Percentiles rank a stretch among this genome's conserved stretches.
phyloP scores from a whole-genome alignment of 352 stramenopile species.

The Pythium grandisporangium region DNA sequence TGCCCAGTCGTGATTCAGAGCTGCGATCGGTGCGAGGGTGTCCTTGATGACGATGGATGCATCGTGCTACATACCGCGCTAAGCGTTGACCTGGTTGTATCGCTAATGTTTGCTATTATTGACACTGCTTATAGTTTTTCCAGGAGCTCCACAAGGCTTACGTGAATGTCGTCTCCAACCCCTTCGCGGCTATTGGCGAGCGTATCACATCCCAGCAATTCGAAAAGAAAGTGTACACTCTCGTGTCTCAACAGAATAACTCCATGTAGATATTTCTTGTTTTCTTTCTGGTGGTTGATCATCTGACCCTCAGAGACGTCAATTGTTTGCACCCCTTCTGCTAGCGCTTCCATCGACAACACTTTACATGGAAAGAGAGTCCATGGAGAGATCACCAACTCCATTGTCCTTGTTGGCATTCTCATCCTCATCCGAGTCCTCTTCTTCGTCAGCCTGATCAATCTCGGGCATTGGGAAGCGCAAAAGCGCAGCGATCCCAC shows the following conservation, averaged over 20 bases:
- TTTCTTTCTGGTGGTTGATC: too few species aligned
- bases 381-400: conserved; percentile 57
- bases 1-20: conserved; percentile 66
- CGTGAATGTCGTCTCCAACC: conserved; percentile 82
- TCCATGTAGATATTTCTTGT: background rate
- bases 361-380: conserved; percentile 47
- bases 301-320: too few species aligned
- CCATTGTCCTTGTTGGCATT: conserved; percentile 23
- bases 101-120: too few species aligned
- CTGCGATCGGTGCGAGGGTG: conserved; percentile 42
- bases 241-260: conserved; percentile 66
- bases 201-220: conserved; percentile 73
- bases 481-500: conserved; percentile 93
- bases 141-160: conserved; percentile 79
- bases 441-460: conserved; percentile 82
- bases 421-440: conserved; percentile 26
- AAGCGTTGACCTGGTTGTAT: too few species aligned
- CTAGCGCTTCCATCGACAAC: background rate
- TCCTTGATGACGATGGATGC: background rate
- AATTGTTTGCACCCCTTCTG: too few species aligned
- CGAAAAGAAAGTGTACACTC: conserved; percentile 67
- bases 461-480: conserved; percentile 95
- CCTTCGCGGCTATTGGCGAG: conserved; percentile 74
- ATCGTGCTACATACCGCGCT: too few species aligned
- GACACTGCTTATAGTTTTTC: conserved; percentile 45